Percentiles rank a stretch among this genome's conserved stretches.
These are phyloP conservation scores for Jackrogersella multiformis DNA, from an alignment of 495 filamentous ascomycete genomes.

Conservation along the genomic window DNA sequence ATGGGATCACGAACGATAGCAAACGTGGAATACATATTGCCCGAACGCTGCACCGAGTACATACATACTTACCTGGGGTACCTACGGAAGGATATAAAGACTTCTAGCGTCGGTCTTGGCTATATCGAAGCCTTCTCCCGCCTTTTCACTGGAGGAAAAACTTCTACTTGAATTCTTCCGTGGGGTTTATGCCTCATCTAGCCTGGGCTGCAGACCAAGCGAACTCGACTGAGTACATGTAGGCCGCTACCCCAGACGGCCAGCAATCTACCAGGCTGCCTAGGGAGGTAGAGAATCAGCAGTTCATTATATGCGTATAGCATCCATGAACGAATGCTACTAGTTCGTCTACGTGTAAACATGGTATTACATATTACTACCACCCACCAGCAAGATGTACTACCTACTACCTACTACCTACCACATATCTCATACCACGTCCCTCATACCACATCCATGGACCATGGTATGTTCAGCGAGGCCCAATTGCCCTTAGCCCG, in stretches of 20 bases:
- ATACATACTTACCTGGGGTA: neutral
- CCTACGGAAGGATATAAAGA: neutral
- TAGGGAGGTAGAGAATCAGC: constrained; percentile 30
- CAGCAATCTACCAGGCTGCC: too few species aligned
- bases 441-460: constrained; percentile 20
- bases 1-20: constrained; percentile 13
- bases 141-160: constrained; percentile 41
- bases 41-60: constrained; percentile 18
- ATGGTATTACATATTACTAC: constrained; percentile 6
- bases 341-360: constrained; percentile 22
- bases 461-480: constrained; percentile 3
- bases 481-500: constrained; percentile 21
- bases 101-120: constrained; percentile 26
- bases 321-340: neutral
- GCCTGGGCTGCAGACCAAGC: constrained; percentile 32
- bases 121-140: constrained; percentile 16
- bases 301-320: constrained; percentile 24
- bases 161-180: constrained; percentile 35
- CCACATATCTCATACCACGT: constrained; percentile 30
- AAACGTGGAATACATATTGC: constrained; percentile 37
- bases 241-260: constrained; percentile 22
- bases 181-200: constrained; percentile 26
- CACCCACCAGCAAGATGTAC: constrained; percentile 27
- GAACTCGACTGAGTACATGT: constrained; percentile 26
- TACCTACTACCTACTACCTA: too few species aligned